Evolutionary conservation across 345 rosid genomes (phyloP), one percentile per base, ranked within the genome.

Genomic region (Carallia pectinifolia): DNA sequence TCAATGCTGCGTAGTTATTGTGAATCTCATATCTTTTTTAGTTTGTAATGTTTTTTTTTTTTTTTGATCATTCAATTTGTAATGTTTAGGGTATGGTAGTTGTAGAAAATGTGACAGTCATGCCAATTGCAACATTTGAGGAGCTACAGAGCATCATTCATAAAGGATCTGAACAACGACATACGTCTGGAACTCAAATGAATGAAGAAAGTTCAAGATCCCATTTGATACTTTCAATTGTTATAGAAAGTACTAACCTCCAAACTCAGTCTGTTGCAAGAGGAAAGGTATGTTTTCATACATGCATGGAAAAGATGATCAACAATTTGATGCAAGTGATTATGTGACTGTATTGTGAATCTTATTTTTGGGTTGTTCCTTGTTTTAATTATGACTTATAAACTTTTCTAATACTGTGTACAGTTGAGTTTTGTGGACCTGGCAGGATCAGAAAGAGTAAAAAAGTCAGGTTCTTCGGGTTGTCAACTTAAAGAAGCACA

Each of bases 381-480:
- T n/a, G 33, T 56, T 37, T 4, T 50, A 34, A 23, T 69, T 19
- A 4, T 27, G 40, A 27, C 3, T 2, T 54, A 15, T 29, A 47
- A 23, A 6, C 17, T 27, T 61, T 23, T 56, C 48, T 12, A 5
- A 34, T 48, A 56, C 36, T 31, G 23, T 47, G 54, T 83, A 84
- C 90, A 91, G 98, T 63, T 94, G 74, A 94, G 98, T 78, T 94
- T 94, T 83, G 98, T 91, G 58, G 98, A 94, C 72, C 97, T 94
- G 73, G 97, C 99, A 59, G 99, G 99, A 68, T 95, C 97, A 0
- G 99, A 95, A 81, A 88, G 97, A 72, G 81, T 94, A 17, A 94
- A 94, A 74, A 94, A 94, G 73, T 94, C 97, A 1, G 97, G 98
- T n/a, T 94, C 97, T 30, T 71, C 91, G 2, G 99, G 97, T 52